Percentiles rank a stretch among this genome's conserved stretches.
Evolutionary conservation across 2,329 filamentous ascomycete genomes (phyloP).

Genomic region (Xylariaceae sp.): DNA sequence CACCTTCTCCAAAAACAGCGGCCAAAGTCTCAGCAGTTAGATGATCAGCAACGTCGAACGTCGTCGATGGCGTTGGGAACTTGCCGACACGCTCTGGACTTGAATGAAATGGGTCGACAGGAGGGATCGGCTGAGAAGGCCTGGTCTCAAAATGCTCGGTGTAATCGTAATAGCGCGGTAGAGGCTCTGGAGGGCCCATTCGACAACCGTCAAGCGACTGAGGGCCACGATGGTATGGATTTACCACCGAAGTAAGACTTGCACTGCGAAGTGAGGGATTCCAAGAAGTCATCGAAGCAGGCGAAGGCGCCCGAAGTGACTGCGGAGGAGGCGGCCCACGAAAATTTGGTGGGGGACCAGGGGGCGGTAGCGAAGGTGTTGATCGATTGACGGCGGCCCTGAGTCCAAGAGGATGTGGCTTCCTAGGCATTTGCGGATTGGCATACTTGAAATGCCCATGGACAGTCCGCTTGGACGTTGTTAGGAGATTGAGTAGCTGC

Average conservation of each 20-base stretch:
- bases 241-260: constrained; percentile 48
- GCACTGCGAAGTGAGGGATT: constrained; percentile 39
- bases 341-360: constrained; percentile 18
- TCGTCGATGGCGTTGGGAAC: no score
- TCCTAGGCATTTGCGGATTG: constrained; percentile 34
- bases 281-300: constrained; percentile 32
- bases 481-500: constrained; percentile 2
- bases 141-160: constrained; percentile 46
- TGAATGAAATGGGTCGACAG: no score
- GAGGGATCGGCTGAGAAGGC: constrained; percentile 13
- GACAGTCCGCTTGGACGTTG: constrained; percentile 38
- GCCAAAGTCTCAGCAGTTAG: constrained; percentile 23
- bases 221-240: constrained; percentile 40
- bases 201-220: constrained; percentile 24
- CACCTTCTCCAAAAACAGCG: constrained; percentile 20
- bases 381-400: constrained; percentile 40
- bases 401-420: constrained; percentile 36
- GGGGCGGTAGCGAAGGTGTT: constrained; percentile 35
- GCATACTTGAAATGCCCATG: constrained; percentile 40
- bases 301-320: constrained; percentile 32
- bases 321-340: constrained; percentile 19
- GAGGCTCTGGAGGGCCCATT: constrained; percentile 21
- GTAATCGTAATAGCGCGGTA: constrained; percentile 49
- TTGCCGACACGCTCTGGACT: no score
- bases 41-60: constrained; percentile 24